Base-by-base conservation (phyloP, 1,284 basidiomycete species). In the Fomitiporia mediterranea region DNA sequence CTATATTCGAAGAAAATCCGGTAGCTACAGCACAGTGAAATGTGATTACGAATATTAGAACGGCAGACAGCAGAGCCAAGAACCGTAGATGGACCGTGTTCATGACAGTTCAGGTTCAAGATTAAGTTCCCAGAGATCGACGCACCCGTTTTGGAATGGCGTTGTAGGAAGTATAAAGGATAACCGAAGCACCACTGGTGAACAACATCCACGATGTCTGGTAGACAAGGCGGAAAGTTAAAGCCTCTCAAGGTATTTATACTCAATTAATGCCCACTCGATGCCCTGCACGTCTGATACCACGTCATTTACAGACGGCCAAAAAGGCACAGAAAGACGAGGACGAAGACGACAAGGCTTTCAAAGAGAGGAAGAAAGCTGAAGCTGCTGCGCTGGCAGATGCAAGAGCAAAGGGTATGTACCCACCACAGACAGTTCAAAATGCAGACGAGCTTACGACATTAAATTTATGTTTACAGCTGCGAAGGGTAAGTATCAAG, bases 291-390 rank as follows among this genome's bases (percentile, higher is more conserved):
- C 2, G n/a, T 4, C 42, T 37, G n/a, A 32, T 52, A 17, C 34
- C 6, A 6, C 42, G 23, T 6, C 50, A 19, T 30, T 35, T n/a
- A 37, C 60, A 91, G 88, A 81, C 85, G 59, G 76, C 88, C 25
- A 91, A 89, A 80, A 90, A 90, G 70, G 83, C 83, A 0, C 82
- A 84, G 72, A 82, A 79, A 64, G 89, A 87, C 2, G 78, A 80
- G 2, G 80, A 80, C 47, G 86, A 89, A 61, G 86, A 88, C 0
- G 83, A 86, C 43, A 68, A 70, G 63, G 84, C 82, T 32, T 86
- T 85, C 74, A 86, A 89, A 70, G 78, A 82, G 53, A 89, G 75
- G 73, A 76, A 86, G 75, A 89, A 86, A 72, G 77, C 77, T 7
- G 87, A 90, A 21, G 80, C 79, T 55, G 83, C 80, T 32, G 84